These are phyloP conservation scores for Metschnikowia dekortorum DNA, from an alignment of 805 yeast genomes.

Conservation along the genomic window DNA sequence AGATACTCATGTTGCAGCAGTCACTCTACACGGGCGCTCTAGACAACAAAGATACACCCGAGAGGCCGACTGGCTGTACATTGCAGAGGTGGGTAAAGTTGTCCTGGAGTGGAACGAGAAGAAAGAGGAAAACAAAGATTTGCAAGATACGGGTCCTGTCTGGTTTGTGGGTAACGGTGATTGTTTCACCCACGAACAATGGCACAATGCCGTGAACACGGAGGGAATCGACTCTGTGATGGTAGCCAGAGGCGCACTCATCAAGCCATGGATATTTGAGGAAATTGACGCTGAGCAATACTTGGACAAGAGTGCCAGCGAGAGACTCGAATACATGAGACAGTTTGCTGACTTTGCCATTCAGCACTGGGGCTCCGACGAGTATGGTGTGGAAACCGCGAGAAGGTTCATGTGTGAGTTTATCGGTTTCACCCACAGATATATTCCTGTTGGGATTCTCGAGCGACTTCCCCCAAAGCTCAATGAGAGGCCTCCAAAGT, in stretches of 20 bases:
- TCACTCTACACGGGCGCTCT: slow-evolving; percentile 93
- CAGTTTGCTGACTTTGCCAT: slow-evolving; percentile 75
- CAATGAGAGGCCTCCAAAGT: slow-evolving; percentile 90
- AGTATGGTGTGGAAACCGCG: slow-evolving; percentile 82
- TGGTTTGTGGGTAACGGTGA: slow-evolving; percentile 96
- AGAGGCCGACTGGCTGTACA: slow-evolving; percentile 91
- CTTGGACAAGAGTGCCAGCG: slow-evolving; percentile 85
- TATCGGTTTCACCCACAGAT: slow-evolving; percentile 88
- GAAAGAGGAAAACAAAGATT: slow-evolving; percentile 57
- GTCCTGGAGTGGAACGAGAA: slow-evolving; percentile 57
- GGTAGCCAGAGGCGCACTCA: slow-evolving; percentile 97
- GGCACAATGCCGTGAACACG: slow-evolving; percentile 66
- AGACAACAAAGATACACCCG: slow-evolving; percentile 92
- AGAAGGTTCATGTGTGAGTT: slow-evolving; percentile 93
- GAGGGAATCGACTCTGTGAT: slow-evolving; percentile 85
- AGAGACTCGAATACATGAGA: slow-evolving; percentile 72
- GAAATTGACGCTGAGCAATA: slow-evolving; percentile 88
- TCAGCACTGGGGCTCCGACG: slow-evolving; percentile 98
- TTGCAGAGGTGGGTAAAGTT: slow-evolving; percentile 64
- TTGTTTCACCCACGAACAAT: slow-evolving; percentile 79
- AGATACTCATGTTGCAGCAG: slow-evolving; percentile 82
- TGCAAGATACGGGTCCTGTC: slow-evolving; percentile 55
- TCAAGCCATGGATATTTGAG: slow-evolving; percentile 98
- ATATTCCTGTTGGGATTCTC: slow-evolving; percentile 89
- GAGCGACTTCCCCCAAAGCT: slow-evolving; percentile 84